Percentiles rank a stretch among this genome's conserved stretches.
Evolutionary conservation across 225 moss, liverwort and hornwort genomes (phyloP).

Genomic region (Pseudisothecium myosuroides): DNA sequence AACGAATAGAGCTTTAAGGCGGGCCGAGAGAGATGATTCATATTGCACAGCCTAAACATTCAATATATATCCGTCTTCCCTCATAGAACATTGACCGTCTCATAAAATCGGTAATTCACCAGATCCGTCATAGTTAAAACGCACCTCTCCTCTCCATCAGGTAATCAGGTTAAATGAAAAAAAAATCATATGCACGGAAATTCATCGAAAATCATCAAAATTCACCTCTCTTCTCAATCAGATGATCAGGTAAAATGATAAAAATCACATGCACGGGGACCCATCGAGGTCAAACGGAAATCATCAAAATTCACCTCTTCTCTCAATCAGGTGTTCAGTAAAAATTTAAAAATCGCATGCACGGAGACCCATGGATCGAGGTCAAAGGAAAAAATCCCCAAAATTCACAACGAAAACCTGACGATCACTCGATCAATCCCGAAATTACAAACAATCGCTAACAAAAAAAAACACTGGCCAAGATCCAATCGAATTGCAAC

Average conservation of each 20-base stretch:
- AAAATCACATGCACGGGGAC: background rate
- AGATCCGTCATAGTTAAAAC: background rate
- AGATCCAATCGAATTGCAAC: background rate
- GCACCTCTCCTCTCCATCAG: background rate
- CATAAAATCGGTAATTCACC: background rate
- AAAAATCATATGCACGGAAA: background rate
- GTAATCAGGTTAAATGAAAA: background rate
- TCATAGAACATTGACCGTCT: background rate
- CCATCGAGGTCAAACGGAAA: background rate
- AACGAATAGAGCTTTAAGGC: background rate
- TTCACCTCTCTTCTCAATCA: background rate
- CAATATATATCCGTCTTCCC: background rate
- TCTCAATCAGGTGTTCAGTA: background rate
- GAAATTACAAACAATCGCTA: background rate
- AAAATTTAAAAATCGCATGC: background rate
- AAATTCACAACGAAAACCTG: background rate
- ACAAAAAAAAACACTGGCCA: background rate
- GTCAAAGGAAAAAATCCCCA: background rate
- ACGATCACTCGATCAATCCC: background rate
- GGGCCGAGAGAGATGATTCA: background rate
- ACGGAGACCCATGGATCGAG: background rate
- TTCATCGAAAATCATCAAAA: background rate
- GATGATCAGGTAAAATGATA: background rate
- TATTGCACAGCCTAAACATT: background rate
- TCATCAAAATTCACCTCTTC: background rate